These are phyloP conservation scores for Colletotrichum noveboracense DNA, from an alignment of 2,329 filamentous ascomycete genomes.

Conservation along the genomic window DNA sequence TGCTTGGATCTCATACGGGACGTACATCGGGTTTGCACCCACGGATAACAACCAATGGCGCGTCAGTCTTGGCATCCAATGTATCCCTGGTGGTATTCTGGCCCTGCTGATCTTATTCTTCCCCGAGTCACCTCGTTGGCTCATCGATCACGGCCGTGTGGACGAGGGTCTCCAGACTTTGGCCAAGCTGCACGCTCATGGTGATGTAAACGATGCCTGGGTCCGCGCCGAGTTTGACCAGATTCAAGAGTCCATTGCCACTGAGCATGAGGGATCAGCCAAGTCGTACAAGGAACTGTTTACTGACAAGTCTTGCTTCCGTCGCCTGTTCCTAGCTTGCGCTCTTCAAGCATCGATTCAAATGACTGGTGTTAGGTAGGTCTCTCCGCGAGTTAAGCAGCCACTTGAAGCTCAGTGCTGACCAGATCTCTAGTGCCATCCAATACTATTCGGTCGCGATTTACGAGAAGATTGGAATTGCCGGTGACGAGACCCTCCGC, in stretches of 20 bases:
- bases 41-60: constrained; percentile 39
- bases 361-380: constrained; percentile 19
- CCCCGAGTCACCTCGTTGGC: constrained; percentile 76
- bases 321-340: constrained; percentile 72
- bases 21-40: constrained; percentile 32
- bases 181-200: constrained; percentile 72
- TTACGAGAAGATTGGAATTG: constrained; percentile 73
- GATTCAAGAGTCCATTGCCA: constrained; percentile 69
- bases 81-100: constrained; percentile 69
- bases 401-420: not conserved
- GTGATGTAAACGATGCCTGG: constrained; percentile 69
- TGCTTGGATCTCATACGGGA: constrained; percentile 73
- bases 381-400: not conserved
- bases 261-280: constrained; percentile 72
- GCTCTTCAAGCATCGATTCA: constrained; percentile 38
- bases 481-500: constrained; percentile 67
- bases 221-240: constrained; percentile 75
- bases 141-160: constrained; percentile 72
- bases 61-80: constrained; percentile 67
- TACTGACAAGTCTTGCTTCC: constrained; percentile 65
- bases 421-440: constrained; percentile 59
- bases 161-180: constrained; percentile 71
- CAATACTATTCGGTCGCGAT: constrained; percentile 77
- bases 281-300: constrained; percentile 76
- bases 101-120: constrained; percentile 71